Percentiles rank a stretch among this genome's conserved stretches.
Conservation (phyloP, 1,284 basidiomycete species). For the Ganoderma lingzhi region DNA sequence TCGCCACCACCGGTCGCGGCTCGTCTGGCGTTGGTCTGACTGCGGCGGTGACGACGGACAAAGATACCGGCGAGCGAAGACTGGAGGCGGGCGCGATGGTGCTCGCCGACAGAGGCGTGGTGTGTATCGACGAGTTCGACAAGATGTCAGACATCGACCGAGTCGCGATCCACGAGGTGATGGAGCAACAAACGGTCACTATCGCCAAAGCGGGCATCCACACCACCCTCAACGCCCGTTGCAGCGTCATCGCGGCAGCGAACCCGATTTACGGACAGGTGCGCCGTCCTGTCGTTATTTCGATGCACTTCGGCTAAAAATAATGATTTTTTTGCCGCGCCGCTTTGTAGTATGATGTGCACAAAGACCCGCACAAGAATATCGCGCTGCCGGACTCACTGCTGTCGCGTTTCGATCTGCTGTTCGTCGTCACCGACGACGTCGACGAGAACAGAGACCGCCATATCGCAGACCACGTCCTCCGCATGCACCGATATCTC, state of each 20-base stretch:
- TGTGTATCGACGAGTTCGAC: slow-evolving; percentile 99
- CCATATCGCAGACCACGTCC: slow-evolving; percentile 96
- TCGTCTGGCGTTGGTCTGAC: slow-evolving; percentile 99
- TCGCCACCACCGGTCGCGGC: slow-evolving; percentile 97
- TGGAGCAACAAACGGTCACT: slow-evolving; percentile 99
- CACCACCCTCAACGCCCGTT: slow-evolving; percentile 97
- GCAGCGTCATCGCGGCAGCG: slow-evolving; percentile 97
- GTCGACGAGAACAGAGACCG: slow-evolving; percentile 96
- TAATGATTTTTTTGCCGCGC: slow-evolving; percentile 4
- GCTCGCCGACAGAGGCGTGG: slow-evolving; percentile 97
- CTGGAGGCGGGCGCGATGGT: slow-evolving; percentile 99
- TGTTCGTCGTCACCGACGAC: slow-evolving; percentile 99
- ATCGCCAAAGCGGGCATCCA: slow-evolving; percentile 99
- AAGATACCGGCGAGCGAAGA: slow-evolving; percentile 95
- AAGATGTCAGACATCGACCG: slow-evolving; percentile 99
- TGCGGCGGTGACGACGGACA: slow-evolving; percentile 98
- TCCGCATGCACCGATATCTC: slow-evolving; percentile 97
- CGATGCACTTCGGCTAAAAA: background rate
- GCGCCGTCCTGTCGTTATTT: slow-evolving; percentile 33
- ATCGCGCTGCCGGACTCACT: slow-evolving; percentile 98
- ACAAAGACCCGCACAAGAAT: slow-evolving; percentile 99
- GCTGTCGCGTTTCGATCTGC: slow-evolving; percentile 97
- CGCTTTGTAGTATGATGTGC: slow-evolving; percentile 92
- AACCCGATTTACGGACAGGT: slow-evolving; percentile 99
- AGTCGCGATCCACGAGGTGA: slow-evolving; percentile 99